These are phyloP conservation scores for Tympanopsis confertula DNA, from an alignment of 2,329 filamentous ascomycete species.

Conservation along the genomic window DNA sequence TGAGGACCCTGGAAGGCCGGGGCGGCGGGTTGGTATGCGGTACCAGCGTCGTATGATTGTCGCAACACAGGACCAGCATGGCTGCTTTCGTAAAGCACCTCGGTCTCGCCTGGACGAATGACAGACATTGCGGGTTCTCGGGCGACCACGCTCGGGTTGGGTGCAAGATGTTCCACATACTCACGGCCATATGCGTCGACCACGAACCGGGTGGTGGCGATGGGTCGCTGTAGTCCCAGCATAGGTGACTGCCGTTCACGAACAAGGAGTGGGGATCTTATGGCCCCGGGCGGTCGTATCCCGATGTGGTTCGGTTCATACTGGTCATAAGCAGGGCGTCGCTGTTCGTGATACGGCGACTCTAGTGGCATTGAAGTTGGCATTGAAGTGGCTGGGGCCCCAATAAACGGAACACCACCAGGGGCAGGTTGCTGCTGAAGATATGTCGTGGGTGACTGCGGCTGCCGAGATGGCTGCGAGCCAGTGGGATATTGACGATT, in stretches of 20 bases:
- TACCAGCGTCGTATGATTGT: no score
- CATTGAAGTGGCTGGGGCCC: background rate
- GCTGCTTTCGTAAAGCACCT: no score
- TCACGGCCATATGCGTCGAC: background rate
- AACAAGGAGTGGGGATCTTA: background rate
- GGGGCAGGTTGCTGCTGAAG: background rate
- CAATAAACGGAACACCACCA: background rate
- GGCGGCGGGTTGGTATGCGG: no score
- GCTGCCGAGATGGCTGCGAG: no score
- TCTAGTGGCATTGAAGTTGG: background rate
- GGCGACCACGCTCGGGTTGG: no score
- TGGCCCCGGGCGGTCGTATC: background rate
- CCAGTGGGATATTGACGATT: no score
- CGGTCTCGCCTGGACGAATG: no score
- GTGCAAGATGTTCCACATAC: no score
- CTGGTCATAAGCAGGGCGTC: background rate
- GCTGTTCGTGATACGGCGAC: background rate
- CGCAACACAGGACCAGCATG: no score
- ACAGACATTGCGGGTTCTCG: no score
- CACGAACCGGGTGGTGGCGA: background rate
- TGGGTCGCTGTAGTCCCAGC: background rate
- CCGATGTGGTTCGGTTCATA: background rate
- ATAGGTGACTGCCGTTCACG: background rate
- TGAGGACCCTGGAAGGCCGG: no score
- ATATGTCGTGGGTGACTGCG: background rate